Conservation (phyloP, 1,284 basidiomycete genomes). For the Microbotryomycetes sp. region DNA sequence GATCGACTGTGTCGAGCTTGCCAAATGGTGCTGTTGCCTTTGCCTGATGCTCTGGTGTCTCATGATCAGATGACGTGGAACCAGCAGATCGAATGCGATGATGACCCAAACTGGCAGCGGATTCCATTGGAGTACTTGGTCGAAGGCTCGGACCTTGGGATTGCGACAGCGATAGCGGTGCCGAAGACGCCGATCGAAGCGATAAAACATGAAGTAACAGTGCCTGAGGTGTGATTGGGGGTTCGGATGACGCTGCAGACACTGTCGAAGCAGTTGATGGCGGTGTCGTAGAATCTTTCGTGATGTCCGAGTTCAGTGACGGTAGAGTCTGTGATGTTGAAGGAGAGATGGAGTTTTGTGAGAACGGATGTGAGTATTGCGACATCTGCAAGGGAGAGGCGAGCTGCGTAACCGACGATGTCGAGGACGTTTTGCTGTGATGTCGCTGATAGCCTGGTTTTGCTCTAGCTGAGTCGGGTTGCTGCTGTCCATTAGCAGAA, state of each 20-base stretch:
- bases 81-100: conserved; percentile 22
- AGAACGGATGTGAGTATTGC: background rate
- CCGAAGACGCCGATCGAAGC: conserved; percentile 18
- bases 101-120: conserved; percentile 5
- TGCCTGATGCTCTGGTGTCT: background rate
- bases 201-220: conserved; percentile 26
- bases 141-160: conserved; percentile 17
- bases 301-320: background rate
- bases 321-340: conserved; percentile 9
- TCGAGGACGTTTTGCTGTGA: conserved; percentile 18
- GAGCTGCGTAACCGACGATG: conserved; percentile 23
- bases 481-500: no score
- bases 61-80: conserved; percentile 1
- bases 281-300: background rate
- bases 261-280: background rate
- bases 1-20: conserved; percentile 59
- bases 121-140: conserved; percentile 1
- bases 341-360: background rate
- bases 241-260: conserved; percentile 9
- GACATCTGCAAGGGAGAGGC: conserved; percentile 1
- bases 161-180: conserved; percentile 21
- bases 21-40: background rate
- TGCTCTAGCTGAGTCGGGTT: background rate
- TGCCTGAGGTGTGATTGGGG: conserved; percentile 27
- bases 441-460: conserved; percentile 22